Base-by-base conservation (phyloP, 1,284 basidiomycete species). In the Melampsora medusae region DNA sequence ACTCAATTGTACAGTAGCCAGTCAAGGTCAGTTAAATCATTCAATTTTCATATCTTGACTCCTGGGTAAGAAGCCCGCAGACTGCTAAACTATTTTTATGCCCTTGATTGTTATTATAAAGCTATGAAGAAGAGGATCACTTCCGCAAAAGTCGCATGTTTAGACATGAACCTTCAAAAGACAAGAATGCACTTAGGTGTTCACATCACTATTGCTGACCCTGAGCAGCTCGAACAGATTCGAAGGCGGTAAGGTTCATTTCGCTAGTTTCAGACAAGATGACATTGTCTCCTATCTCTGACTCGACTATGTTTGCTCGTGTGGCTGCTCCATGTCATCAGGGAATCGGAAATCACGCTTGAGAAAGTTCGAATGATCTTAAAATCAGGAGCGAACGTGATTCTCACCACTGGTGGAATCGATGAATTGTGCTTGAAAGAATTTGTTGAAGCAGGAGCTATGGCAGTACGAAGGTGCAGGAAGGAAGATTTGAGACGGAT, bases 341-440 rank as follows among this genome's bases (percentile, higher is more conserved):
- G 96, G 77, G 97, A 99, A 86, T 88, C 91, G 48, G 97, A 98
- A 82, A 99, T 99, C 78, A 97, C 93, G 1, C 86, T 99, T 42
- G 97, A 99, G 85, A 89, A 95, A 69, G 92, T 99, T 79, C 89
- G 93, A 80, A 99, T 98, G 86, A 97, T 99, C 81, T 87, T 99
- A 64, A 94, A 91, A 16, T 87, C 96, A 5, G 97, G 97, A 69
- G 97, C 97, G 60, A 99, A 99, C 81, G 97, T 99, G 78, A 89
- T 99, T 64, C 86, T 99, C 75, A 99, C 97, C 33, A 99, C 97
- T 49, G 99, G 99, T 84, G 97, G 97, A 67, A 99, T 99, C 80
- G 97, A 99, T 82, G 97, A 99, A 82, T 87, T 99, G 42, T 97
- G 94, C 83, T 86, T 99, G 81, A 99, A 99, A 84, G 97, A 99